Evolutionary conservation across 2,329 filamentous ascomycete species (phyloP), one percentile per base, ranked within the genome.

Genomic region (Clonostachys sp.): DNA sequence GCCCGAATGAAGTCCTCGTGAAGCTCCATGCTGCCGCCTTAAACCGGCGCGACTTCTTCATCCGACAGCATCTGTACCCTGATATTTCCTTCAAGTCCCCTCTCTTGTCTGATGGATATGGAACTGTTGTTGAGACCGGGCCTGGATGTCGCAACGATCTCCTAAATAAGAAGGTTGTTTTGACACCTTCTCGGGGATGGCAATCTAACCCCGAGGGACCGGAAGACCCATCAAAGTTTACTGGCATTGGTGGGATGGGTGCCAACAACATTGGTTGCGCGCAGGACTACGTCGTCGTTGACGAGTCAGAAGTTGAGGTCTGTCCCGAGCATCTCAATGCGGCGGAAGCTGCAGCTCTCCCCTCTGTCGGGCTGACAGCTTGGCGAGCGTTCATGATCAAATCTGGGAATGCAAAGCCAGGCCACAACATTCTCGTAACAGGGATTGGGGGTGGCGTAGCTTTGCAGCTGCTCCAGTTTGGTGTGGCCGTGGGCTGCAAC

Each of bases 21-120:
- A 83, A 81, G 59, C 74, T 97, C 60, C 78, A 80, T 35, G 88
- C 91, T 45, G 88, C 86, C 2, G 87, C 92, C 12, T 83, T 97
- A 45, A 97, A 97, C 73, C 94, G 96, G 72, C 87, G 91, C 58
- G 94, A 97, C 66, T 82, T 95, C 56, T 97, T 96, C 72, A 87
- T 95, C 67, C 88, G 92, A 47, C 91, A 94, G 66, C 86, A 91
- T 61, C 82, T 95, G 38, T 97, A 97, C 73, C 92, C 92, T 0
- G 86, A 81, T 56, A 86, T 90, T 46, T 86, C 87, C 13, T 95
- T 95, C 66, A 77, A 80, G 50, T 75, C 84, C 7, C 89, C 92
- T 2, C 72, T 97, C 39, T 78, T 95, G 30, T 83, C 91, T 51
- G 92, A 97, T 63, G 92, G 89, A 53, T 84, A 80, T 55, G 92